Conservation (phyloP, 768 basidiomycete genomes). For the Boletus subparvulus region DNA sequence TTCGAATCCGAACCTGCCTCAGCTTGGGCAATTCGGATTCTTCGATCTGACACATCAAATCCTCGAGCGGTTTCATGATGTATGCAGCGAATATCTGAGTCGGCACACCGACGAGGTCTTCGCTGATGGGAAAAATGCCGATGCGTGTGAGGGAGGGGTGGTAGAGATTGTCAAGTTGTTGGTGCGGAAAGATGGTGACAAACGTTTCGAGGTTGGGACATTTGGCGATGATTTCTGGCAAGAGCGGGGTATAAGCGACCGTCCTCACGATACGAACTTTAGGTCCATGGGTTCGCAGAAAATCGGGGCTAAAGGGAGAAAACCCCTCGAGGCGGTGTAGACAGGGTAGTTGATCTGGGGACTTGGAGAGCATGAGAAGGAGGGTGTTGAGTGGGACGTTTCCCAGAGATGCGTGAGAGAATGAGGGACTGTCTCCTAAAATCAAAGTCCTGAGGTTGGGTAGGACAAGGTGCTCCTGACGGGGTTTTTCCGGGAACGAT, state of each 20-base stretch:
- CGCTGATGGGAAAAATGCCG: conserved; percentile 43
- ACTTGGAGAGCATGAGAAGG: conserved; percentile 36
- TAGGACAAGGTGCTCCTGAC: conserved; percentile 29
- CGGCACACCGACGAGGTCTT: conserved; percentile 39
- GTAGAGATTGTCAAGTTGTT: conserved; percentile 34
- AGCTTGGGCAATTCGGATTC: conserved; percentile 35
- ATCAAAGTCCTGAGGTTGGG: conserved; percentile 43
- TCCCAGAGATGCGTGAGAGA: conserved; percentile 34
- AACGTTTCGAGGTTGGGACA: conserved; percentile 45
- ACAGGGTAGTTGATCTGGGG: conserved; percentile 37
- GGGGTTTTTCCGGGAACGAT: conserved; percentile 22
- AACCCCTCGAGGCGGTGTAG: conserved; percentile 44
- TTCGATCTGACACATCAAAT: conserved; percentile 39
- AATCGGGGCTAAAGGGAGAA: conserved; percentile 42
- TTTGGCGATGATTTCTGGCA: conserved; percentile 37
- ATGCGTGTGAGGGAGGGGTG: conserved; percentile 43
- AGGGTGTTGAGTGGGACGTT: conserved; percentile 42
- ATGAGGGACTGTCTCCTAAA: conserved; percentile 36
- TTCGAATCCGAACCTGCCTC: conserved; percentile 39
- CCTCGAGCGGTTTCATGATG: conserved; percentile 42
- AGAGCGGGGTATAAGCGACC: conserved; percentile 33
- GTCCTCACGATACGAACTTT: conserved; percentile 44
- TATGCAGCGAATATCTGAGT: conserved; percentile 37
- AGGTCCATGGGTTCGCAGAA: conserved; percentile 41
- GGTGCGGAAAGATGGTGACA: conserved; percentile 38